Evolutionary conservation across 805 yeast species (phyloP).

Genomic region (Teunomyces kruisii): DNA sequence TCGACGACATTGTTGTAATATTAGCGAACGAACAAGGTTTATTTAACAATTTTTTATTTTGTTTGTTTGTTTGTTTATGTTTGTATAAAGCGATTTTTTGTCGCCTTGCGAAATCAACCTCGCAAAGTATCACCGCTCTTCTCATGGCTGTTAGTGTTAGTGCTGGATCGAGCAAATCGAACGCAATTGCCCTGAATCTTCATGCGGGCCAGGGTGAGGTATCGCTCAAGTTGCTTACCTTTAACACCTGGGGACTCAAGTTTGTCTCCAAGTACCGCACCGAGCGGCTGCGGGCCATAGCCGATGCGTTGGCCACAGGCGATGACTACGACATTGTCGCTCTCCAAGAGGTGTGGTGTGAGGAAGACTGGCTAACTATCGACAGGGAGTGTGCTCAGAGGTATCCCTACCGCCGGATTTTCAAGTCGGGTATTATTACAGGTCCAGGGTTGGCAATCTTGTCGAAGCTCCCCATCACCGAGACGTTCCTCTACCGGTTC

Average conservation of each 20-base stretch:
- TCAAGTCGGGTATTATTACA: slow-evolving; percentile 78
- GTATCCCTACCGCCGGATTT: slow-evolving; percentile 68
- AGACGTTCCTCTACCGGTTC: slow-evolving; percentile 76
- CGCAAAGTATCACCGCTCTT: not conserved
- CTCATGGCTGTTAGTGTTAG: not conserved
- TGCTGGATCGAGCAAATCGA: not conserved
- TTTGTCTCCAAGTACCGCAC: slow-evolving; percentile 71
- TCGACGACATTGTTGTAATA: slow-evolving; percentile 7
- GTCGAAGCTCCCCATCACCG: slow-evolving; percentile 79
- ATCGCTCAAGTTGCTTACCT: slow-evolving; percentile 54
- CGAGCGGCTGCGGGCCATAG: slow-evolving; percentile 71
- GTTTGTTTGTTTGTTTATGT: not conserved
- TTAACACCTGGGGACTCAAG: slow-evolving; percentile 89
- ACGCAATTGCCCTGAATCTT: too few relatives aligned
- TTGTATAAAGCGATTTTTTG: not conserved
- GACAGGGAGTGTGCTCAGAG: slow-evolving; percentile 39
- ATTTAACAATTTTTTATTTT: not conserved
- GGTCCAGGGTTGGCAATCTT: slow-evolving; percentile 93
- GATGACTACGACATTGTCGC: slow-evolving; percentile 77
- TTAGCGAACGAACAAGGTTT: not conserved
- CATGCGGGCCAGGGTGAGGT: too few relatives aligned
- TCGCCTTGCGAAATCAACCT: not conserved
- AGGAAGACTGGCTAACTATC: slow-evolving; percentile 76
- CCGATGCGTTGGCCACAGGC: slow-evolving; percentile 51
- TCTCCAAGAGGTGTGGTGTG: slow-evolving; percentile 92